Conservation (phyloP, 139 green algal genomes). For the Tetraselmis chui region DNA sequence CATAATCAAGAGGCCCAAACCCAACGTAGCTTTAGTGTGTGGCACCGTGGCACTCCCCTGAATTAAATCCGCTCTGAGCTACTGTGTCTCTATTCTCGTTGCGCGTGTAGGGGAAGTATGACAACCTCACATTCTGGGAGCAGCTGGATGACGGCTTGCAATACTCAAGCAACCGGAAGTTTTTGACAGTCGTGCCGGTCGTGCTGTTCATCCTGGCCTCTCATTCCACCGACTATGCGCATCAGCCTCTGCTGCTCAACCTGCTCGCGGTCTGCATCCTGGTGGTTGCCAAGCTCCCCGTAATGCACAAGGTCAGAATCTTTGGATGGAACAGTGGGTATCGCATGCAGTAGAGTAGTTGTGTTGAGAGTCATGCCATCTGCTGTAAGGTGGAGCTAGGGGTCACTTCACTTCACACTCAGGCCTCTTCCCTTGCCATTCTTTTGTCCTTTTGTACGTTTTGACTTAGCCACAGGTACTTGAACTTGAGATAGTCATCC, state of each 20-base stretch:
- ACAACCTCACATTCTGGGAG: slow-evolving; percentile 88
- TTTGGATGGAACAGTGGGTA: slow-evolving; percentile 59
- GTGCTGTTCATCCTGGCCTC: slow-evolving; percentile 76
- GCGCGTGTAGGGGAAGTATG: slow-evolving; percentile 76
- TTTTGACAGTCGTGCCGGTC: slow-evolving; percentile 78
- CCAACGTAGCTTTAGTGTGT: too few species aligned
- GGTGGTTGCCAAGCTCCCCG: slow-evolving; percentile 75
- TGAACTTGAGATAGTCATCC: too few species aligned
- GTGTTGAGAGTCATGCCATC: too few species aligned
- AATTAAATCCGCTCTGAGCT: neutral
- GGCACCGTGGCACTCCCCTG: too few species aligned
- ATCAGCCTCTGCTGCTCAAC: slow-evolving; percentile 80
- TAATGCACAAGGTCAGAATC: slow-evolving; percentile 76
- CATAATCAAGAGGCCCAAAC: too few species aligned
- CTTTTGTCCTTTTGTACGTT: too few species aligned
- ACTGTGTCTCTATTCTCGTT: slow-evolving; percentile 4
- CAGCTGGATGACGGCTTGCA: slow-evolving; percentile 58
- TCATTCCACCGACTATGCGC: slow-evolving; percentile 72
- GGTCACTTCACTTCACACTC: too few species aligned
- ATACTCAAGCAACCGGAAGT: slow-evolving; percentile 75
- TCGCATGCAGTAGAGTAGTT: too few species aligned
- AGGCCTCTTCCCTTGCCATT: too few species aligned
- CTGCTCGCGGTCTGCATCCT: slow-evolving; percentile 69
- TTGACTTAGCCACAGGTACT: too few species aligned
- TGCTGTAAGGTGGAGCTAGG: too few species aligned